Base-by-base conservation (phyloP, 345 rosid genomes). In the Geranium rotundifolium region DNA sequence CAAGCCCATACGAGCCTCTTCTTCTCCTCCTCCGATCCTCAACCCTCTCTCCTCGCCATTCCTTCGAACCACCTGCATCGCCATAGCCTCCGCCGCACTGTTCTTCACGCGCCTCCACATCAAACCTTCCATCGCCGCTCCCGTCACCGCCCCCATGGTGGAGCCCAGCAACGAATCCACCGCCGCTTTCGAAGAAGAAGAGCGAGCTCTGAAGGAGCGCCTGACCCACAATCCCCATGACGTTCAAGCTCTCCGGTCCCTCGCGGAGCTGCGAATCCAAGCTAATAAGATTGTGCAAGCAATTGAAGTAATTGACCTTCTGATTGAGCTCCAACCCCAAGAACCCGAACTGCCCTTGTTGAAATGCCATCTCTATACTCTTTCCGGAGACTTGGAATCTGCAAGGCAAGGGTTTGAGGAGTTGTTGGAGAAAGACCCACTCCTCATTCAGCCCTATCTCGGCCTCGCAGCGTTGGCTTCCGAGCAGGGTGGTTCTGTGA, bases 401-500 rank as follows among this genome's bases (percentile, higher is more conserved):
- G 96, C 96, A 1, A 83, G 76, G 20, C 63, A 29, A 18, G 78
- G 64, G 3, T 92, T 80, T 56, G 98, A 89, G 64, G 89, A 79
- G 29, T 73, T 92, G 34, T 66, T 92, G 7, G 69, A 72, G 14
- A 89, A 82, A 62, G 95, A 87, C 4, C 95, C 93, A 0, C 75
- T 80, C 70, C 81, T 95, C 5, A 89, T 92, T 1, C 96, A 92
- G 72, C 96, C 96, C 5, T 92, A 80, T 59, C 96, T 89, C 50
- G 98, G 96, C 2, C 76, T 92, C 4, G 82, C 84, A 61, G 84
- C 85, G 91, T 89, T 81, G 8, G 68, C 71, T 46, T 73, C 88
- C 1, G 96, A 89, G 7, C 65, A 88, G 0, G 92, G 87, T 7
- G 60, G 17, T 0, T 75, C 75, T 37, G 52, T 87, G 64, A 70